Percentiles rank a stretch among this genome's conserved stretches.
Conservation (phyloP, 148 eudicot genomes). For the Talinum fruticosum region DNA sequence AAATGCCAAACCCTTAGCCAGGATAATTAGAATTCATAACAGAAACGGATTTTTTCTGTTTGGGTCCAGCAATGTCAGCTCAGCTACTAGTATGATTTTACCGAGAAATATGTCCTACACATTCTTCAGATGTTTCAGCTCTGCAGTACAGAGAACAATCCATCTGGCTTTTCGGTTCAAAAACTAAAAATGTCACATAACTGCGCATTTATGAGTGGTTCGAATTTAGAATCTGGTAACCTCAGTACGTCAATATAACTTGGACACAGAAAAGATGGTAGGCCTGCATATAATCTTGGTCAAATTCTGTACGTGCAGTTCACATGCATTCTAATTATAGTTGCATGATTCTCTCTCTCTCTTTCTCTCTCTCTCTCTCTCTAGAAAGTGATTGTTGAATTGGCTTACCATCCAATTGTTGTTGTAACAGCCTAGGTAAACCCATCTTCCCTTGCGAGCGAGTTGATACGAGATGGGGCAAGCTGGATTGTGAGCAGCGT, state of each 20-base stretch:
- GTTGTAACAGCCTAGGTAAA: slow-evolving; percentile 59
- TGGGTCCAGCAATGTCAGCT: neutral
- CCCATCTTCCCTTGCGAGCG: slow-evolving; percentile 71
- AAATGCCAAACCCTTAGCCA: neutral
- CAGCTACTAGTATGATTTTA: too few species aligned
- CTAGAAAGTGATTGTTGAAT: neutral
- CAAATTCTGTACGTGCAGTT: neutral
- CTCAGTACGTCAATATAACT: too few species aligned
- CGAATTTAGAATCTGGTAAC: neutral
- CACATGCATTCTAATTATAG: neutral
- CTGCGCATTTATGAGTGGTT: neutral
- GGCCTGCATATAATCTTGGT: neutral
- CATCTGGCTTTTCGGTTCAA: neutral
- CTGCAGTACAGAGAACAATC: too few species aligned
- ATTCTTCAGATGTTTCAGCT: too few species aligned
- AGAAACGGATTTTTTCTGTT: neutral
- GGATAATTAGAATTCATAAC: neutral
- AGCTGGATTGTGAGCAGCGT: slow-evolving; percentile 80
- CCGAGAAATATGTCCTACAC: too few species aligned
- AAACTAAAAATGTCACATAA: neutral
- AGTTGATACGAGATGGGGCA: slow-evolving; percentile 94
- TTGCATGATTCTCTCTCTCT: neutral
- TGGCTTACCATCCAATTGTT: neutral
- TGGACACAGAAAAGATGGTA: neutral
- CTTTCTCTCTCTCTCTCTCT: too few species aligned